These are phyloP conservation scores for Metarhizium brunneum DNA, from an alignment of 2,329 filamentous ascomycete species.

Conservation along the genomic window DNA sequence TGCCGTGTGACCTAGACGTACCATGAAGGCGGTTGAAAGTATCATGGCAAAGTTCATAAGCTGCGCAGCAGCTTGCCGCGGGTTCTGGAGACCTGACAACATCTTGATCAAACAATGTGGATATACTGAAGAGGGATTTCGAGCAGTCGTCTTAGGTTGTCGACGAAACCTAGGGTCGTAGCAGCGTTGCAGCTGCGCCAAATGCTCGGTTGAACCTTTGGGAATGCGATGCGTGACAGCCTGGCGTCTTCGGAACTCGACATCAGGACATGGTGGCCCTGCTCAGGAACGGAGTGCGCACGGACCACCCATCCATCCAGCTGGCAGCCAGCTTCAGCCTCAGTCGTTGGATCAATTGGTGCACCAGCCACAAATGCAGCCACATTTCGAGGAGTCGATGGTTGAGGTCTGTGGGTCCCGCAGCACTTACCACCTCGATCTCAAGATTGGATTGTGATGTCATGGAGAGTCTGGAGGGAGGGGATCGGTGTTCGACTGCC, in stretches of 20 bases:
- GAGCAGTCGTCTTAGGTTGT: neutral
- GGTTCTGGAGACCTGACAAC: constrained; percentile 62
- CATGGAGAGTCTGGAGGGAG: constrained; percentile 5
- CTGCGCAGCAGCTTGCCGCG: constrained; percentile 73
- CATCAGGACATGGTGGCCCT: constrained; percentile 18
- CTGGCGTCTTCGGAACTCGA: constrained; percentile 11
- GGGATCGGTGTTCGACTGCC: constrained; percentile 15
- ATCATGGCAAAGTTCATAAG: constrained; percentile 86
- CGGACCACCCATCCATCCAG: neutral
- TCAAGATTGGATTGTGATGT: constrained; percentile 2
- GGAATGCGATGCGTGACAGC: neutral
- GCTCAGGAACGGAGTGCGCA: neutral
- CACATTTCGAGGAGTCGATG: neutral
- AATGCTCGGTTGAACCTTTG: neutral
- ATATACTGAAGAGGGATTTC: neutral
- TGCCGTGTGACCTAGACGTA: constrained; percentile 20
- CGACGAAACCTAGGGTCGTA: neutral
- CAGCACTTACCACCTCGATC: neutral
- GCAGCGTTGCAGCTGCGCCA: neutral
- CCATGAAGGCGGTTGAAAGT: constrained; percentile 87
- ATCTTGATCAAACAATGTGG: constrained; percentile 30
- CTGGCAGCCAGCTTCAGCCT: neutral
- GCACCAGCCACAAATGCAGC: constrained; percentile 1
- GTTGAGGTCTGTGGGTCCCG: too few species aligned
- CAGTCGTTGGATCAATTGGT: neutral